These are phyloP conservation scores for Sporobolomyces pararoseus DNA, from an alignment of 768 basidiomycete species.

Conservation along the genomic window DNA sequence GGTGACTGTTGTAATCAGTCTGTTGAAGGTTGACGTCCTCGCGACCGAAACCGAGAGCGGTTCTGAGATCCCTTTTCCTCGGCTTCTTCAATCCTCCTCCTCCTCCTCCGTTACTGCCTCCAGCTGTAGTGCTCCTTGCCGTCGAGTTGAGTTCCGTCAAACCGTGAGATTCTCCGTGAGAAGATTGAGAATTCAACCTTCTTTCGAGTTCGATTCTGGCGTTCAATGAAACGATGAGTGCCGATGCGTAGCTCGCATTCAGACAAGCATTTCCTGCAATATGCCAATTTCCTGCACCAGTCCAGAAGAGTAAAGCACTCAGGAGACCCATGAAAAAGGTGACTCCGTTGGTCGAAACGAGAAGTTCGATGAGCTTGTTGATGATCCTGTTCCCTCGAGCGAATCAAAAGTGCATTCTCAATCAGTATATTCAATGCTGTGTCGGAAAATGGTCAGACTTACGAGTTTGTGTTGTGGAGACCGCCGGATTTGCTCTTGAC, in stretches of 20 bases:
- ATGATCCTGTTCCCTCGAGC: background rate
- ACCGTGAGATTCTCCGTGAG: background rate
- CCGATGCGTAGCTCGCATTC: background rate
- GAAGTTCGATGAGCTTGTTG: slow-evolving; percentile 1
- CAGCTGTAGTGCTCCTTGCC: background rate
- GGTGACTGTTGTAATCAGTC: background rate
- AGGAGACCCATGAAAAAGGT: background rate
- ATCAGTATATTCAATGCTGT: too few species aligned
- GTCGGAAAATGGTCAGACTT: background rate
- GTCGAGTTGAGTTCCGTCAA: background rate
- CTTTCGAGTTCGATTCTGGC: slow-evolving; percentile 11
- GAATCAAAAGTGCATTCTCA: background rate
- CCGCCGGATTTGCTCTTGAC: background rate
- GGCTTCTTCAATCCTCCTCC: background rate
- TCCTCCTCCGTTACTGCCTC: too few species aligned
- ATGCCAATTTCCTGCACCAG: background rate
- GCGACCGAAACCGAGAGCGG: background rate
- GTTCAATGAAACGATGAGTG: slow-evolving; percentile 3
- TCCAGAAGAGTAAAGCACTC: background rate
- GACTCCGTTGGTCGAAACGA: slow-evolving; percentile 1
- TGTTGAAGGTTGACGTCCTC: background rate
- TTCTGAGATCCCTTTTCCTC: background rate
- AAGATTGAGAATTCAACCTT: background rate
- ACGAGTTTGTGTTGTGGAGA: background rate
- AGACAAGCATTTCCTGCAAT: background rate